phyloP scores from a whole-genome alignment of 139 green algal genomes.

The Chlorella sp. region DNA sequence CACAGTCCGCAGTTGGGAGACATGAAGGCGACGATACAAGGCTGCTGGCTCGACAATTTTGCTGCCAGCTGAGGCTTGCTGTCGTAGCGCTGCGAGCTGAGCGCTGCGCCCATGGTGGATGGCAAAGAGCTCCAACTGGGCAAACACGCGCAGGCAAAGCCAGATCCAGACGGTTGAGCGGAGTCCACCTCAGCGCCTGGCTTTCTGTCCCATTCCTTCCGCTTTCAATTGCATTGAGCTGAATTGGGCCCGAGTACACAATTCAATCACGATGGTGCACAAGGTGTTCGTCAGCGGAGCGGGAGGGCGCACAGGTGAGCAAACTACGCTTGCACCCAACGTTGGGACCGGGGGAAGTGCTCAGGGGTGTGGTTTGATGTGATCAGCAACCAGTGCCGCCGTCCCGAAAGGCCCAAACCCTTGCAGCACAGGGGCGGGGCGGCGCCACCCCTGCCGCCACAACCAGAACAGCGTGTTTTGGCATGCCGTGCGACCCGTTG shows the following conservation, averaged over 20 bases:
- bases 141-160: too few relatives aligned
- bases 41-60: too few relatives aligned
- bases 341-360: too few relatives aligned
- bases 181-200: neutral
- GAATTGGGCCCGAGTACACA: too few relatives aligned
- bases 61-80: neutral
- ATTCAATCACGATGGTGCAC: neutral
- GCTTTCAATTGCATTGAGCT: neutral
- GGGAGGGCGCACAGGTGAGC: conserved; percentile 22
- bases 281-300: conserved; percentile 22
- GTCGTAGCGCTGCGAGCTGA: conserved; percentile 26
- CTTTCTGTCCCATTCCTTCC: too few relatives aligned
- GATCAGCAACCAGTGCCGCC: neutral
- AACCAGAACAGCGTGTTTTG: too few relatives aligned
- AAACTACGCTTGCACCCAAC: neutral
- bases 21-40: conserved; percentile 9
- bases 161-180: too few relatives aligned
- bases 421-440: too few relatives aligned
- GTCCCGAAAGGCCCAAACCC: neutral
- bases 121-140: neutral
- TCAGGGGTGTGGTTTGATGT: too few relatives aligned
- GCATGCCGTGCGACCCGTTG: too few relatives aligned
- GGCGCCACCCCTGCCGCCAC: too few relatives aligned
- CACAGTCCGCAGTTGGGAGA: conserved; percentile 13
- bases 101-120: neutral